These are phyloP conservation scores for Orbilia javanica DNA, from an alignment of 2,329 filamentous ascomycete species.

Conservation along the genomic window DNA sequence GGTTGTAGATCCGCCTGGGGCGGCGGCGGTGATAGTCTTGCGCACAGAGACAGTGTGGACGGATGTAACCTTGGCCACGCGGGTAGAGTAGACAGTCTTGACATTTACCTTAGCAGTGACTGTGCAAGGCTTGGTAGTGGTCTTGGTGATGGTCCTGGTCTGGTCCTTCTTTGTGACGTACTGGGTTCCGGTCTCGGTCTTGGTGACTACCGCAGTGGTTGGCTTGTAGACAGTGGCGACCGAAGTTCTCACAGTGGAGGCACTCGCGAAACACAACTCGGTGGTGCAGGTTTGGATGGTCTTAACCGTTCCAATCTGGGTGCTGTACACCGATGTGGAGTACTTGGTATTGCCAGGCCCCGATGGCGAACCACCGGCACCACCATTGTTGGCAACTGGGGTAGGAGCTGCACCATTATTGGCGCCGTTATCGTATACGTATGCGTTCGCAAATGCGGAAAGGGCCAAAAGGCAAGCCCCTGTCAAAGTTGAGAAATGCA, in stretches of 20 bases:
- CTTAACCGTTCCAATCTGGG: slow-evolving; percentile 18
- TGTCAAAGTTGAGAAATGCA: slow-evolving; percentile 39
- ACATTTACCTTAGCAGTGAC: slow-evolving; percentile 12
- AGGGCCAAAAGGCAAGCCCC: slow-evolving; percentile 24
- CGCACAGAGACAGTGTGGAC: slow-evolving; percentile 1
- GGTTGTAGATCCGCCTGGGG: slow-evolving; percentile 8
- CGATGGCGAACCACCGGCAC: not conserved
- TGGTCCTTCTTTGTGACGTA: slow-evolving; percentile 33
- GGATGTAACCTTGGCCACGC: slow-evolving; percentile 29
- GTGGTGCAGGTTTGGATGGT: slow-evolving; percentile 49
- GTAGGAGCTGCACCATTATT: not conserved
- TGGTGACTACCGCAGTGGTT: slow-evolving; percentile 8
- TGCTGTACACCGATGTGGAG: slow-evolving; percentile 30
- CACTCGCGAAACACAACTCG: slow-evolving; percentile 26
- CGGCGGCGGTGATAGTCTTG: slow-evolving; percentile 20
- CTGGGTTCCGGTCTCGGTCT: slow-evolving; percentile 1
- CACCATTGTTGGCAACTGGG: not conserved
- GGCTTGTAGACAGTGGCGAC: slow-evolving; percentile 20
- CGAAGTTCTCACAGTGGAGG: slow-evolving; percentile 11
- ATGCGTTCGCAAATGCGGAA: slow-evolving; percentile 25
- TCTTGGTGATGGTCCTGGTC: slow-evolving; percentile 31
- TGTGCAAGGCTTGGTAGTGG: slow-evolving; percentile 41
- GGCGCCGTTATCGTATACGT: slow-evolving; percentile 8
- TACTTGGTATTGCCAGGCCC: not conserved
- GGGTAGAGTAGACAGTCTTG: slow-evolving; percentile 35